phyloP scores from a whole-genome alignment of 345 rosid genomes.

The sweet orange (Citrus sinensis) region DVS_A1.0 CM039161.1:9411501-9412000 shows the following conservation, averaged over 20 bases:
- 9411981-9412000: slow-evolving; percentile 14
- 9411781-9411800: slow-evolving; percentile 53
- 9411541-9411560: neutral
- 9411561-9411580: neutral
- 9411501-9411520: slow-evolving; percentile 55
- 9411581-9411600: neutral
- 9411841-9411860: slow-evolving; percentile 23
- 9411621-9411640: neutral
- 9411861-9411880: slow-evolving; percentile 16
- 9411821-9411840: slow-evolving; percentile 46
- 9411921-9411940: slow-evolving; percentile 15
- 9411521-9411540: slow-evolving; percentile 27
- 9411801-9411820: slow-evolving; percentile 55
- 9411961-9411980: slow-evolving; percentile 1
- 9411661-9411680: neutral
- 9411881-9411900: slow-evolving; percentile 21
- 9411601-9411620: neutral
- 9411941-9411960: slow-evolving; percentile 14
- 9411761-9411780: slow-evolving; percentile 50
- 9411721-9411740: slow-evolving; percentile 10
- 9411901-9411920: slow-evolving; percentile 15
- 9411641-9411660: neutral
- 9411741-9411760: slow-evolving; percentile 19
- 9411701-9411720: neutral
- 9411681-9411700: neutral